Conservation (phyloP, 2,329 filamentous ascomycete genomes). For the Trichoderma gracile region DNA sequence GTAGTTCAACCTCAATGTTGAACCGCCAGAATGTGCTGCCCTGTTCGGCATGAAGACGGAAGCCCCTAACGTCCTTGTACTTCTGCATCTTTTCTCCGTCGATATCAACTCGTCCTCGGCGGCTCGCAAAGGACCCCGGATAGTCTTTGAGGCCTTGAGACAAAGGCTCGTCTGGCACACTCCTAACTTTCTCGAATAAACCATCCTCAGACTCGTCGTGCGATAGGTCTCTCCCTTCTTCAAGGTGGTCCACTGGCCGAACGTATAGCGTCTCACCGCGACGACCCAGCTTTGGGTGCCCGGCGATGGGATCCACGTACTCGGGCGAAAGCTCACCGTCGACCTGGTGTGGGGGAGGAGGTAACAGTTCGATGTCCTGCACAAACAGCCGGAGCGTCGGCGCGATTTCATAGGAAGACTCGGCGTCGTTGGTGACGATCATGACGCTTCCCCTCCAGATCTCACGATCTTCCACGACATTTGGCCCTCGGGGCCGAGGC, state of each 20-base stretch:
- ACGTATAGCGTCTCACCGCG: slow-evolving; percentile 86
- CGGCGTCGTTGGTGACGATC: slow-evolving; percentile 87
- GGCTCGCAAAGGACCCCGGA: slow-evolving; percentile 55
- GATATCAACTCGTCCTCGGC: slow-evolving; percentile 52
- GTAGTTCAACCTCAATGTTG: slow-evolving; percentile 88
- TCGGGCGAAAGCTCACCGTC: slow-evolving; percentile 69
- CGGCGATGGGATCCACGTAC: slow-evolving; percentile 86
- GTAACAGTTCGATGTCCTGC: slow-evolving; percentile 79
- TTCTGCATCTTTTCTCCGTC: slow-evolving; percentile 82
- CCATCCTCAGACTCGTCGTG: slow-evolving; percentile 77
- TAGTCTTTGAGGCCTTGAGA: slow-evolving; percentile 49
- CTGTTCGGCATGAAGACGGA: slow-evolving; percentile 79
- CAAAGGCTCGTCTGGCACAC: slow-evolving; percentile 49
- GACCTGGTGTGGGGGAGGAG: slow-evolving; percentile 72
- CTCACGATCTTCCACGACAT: slow-evolving; percentile 58
- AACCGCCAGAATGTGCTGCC: slow-evolving; percentile 97
- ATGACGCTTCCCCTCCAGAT: slow-evolving; percentile 93
- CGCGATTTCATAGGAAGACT: slow-evolving; percentile 77
- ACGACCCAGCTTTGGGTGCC: slow-evolving; percentile 80
- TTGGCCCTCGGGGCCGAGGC: slow-evolving; percentile 33
- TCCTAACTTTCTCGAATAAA: slow-evolving; percentile 71
- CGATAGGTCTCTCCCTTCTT: slow-evolving; percentile 77
- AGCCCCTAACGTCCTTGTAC: slow-evolving; percentile 79
- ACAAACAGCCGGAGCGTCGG: slow-evolving; percentile 83
- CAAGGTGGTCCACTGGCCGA: slow-evolving; percentile 81